phyloP scores from a whole-genome alignment of 2,329 filamentous ascomycete genomes.

The Anthostomella pinea region DNA sequence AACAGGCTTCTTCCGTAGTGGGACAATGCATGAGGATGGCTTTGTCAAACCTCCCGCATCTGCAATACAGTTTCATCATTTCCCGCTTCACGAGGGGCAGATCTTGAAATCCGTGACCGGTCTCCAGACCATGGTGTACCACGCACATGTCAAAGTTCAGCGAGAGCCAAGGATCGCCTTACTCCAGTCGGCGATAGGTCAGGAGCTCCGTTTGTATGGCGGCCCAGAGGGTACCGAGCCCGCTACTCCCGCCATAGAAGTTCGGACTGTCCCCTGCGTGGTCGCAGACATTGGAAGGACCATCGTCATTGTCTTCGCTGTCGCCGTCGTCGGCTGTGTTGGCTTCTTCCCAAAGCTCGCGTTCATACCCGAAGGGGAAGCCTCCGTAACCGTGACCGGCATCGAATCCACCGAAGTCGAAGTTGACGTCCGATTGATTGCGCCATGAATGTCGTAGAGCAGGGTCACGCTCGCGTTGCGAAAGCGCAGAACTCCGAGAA shows the following conservation, averaged over 20 bases:
- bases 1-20: background rate
- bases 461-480: background rate
- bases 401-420: background rate
- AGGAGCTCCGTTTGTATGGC: constrained; percentile 7
- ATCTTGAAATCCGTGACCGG: background rate
- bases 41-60: background rate
- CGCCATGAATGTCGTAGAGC: no score
- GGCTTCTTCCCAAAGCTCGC: no score
- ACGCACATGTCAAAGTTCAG: constrained; percentile 2
- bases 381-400: background rate
- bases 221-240: constrained; percentile 10
- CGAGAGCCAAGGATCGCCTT: constrained; percentile 7
- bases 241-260: background rate
- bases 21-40: background rate
- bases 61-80: constrained; percentile 1
- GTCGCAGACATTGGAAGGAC: no score
- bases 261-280: no score
- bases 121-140: background rate
- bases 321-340: background rate
- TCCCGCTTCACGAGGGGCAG: background rate
- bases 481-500: constrained; percentile 1
- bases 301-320: background rate
- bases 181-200: constrained; percentile 6
- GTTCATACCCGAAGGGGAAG: no score
- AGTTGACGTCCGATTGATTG: no score